These are phyloP conservation scores for Orychophragmus violaceus DNA, from an alignment of 345 rosid species.

Conservation along the genomic window DNA sequence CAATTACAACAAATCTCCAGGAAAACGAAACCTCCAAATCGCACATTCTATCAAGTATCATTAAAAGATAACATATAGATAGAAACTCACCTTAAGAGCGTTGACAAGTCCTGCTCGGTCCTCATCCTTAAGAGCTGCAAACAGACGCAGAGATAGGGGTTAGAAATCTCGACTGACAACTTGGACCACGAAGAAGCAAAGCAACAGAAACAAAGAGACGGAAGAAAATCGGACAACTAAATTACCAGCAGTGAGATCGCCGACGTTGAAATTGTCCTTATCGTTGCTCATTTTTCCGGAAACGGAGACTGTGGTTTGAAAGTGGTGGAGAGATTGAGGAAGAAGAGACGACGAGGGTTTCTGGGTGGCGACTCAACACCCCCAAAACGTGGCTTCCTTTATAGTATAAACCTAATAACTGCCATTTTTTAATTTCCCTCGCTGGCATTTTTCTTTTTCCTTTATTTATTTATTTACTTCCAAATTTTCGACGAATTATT, in stretches of 20 bases:
- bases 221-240: background rate
- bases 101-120: conserved; percentile 78
- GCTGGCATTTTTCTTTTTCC: no score
- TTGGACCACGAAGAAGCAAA: background rate
- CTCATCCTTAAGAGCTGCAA: conserved; percentile 56
- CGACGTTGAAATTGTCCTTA: no score
- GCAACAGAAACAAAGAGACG: background rate
- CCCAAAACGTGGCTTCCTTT: conserved; percentile 16
- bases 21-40: background rate
- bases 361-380: conserved; percentile 34
- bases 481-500: no score
- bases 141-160: background rate
- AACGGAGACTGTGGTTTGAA: conserved; percentile 20
- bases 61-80: no score
- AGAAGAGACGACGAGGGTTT: conserved; percentile 18
- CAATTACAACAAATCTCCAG: background rate
- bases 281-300: conserved; percentile 49
- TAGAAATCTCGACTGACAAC: background rate
- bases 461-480: no score
- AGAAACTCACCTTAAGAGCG: conserved; percentile 73
- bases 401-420: no score
- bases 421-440: no score
- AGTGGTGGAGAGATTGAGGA: no score
- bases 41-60: no score
- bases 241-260: no score